Evolutionary conservation across 352 stramenopile species (phyloP).

Genomic region (Sclerospora graminicola): DNA sequence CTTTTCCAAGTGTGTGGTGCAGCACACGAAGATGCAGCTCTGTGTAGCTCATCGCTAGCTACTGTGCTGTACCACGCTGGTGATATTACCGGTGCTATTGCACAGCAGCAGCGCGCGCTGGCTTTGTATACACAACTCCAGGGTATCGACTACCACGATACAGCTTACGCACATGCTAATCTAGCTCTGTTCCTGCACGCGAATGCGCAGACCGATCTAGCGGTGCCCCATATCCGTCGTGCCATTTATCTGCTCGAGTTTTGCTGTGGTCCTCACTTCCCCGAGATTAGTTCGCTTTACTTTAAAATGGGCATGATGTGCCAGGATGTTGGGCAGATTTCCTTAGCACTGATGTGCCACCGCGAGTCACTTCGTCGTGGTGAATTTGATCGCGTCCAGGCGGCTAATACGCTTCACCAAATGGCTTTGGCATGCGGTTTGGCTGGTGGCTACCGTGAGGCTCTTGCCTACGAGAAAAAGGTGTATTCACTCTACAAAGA

Average conservation of each 20-base stretch:
- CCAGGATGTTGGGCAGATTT: constrained; percentile 82
- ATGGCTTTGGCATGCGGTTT: constrained; percentile 78
- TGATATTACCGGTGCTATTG: constrained; percentile 83
- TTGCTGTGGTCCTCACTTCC: constrained; percentile 82
- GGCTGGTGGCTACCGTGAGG: constrained; percentile 74
- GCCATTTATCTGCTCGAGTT: constrained; percentile 91
- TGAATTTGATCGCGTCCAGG: constrained; percentile 80
- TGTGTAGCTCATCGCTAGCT: constrained; percentile 88
- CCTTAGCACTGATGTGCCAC: constrained; percentile 82
- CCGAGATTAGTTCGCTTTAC: constrained; percentile 84
- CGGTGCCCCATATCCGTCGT: constrained; percentile 84
- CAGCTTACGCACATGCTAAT: constrained; percentile 85
- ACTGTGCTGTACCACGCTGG: constrained; percentile 89
- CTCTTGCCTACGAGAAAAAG: constrained; percentile 86
- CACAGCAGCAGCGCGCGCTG: constrained; percentile 84
- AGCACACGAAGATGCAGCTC: constrained; percentile 87
- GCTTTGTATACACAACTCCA: constrained; percentile 88
- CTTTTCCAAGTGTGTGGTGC: constrained; percentile 91
- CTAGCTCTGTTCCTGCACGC: constrained; percentile 88
- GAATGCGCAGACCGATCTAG: constrained; percentile 74
- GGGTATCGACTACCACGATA: constrained; percentile 90
- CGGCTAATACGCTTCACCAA: constrained; percentile 80
- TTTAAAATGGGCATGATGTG: constrained; percentile 94
- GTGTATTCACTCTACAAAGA: constrained; percentile 79
- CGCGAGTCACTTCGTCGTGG: constrained; percentile 79